Conservation (phyloP, 306 rosid species). For the Malus sieversii region DNA sequence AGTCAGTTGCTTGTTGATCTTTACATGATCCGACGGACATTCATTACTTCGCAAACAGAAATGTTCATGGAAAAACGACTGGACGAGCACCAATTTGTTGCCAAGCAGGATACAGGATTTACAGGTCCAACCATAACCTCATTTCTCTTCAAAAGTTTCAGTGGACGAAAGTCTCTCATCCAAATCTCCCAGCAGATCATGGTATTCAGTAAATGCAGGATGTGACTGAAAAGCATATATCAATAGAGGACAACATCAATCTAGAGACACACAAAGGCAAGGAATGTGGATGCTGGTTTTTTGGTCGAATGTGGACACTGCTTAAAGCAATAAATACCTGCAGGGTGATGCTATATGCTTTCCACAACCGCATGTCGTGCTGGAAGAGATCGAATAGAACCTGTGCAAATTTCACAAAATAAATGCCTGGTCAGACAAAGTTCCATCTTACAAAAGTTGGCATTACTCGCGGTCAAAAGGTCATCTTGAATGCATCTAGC, state of each 20-base stretch:
- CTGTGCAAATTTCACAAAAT: slow-evolving; percentile 25
- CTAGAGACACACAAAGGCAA: neutral
- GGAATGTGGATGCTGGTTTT: neutral
- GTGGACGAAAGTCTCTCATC: slow-evolving; percentile 60
- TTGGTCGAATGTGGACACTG: neutral
- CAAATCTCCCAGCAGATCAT: slow-evolving; percentile 72
- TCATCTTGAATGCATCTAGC: neutral
- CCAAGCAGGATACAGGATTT: slow-evolving; percentile 12
- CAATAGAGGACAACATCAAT: neutral
- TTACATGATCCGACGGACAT: neutral
- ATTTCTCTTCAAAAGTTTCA: slow-evolving; percentile 32
- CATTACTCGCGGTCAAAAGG: neutral
- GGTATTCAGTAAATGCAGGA: slow-evolving; percentile 54
- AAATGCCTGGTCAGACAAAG: slow-evolving; percentile 9
- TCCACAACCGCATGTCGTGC: slow-evolving; percentile 75
- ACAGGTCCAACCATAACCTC: slow-evolving; percentile 13
- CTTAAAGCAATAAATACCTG: slow-evolving; percentile 44
- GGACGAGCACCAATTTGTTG: slow-evolving; percentile 21
- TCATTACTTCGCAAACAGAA: slow-evolving; percentile 7
- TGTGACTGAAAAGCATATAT: slow-evolving; percentile 43
- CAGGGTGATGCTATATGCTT: slow-evolving; percentile 68
- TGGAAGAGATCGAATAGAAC: slow-evolving; percentile 84
- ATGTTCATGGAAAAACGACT: slow-evolving; percentile 3
- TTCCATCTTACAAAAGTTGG: neutral
- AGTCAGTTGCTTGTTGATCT: slow-evolving; percentile 2